Evolutionary conservation across 148 eudicot species (phyloP).

Genomic region (Chenopodium album): DNA sequence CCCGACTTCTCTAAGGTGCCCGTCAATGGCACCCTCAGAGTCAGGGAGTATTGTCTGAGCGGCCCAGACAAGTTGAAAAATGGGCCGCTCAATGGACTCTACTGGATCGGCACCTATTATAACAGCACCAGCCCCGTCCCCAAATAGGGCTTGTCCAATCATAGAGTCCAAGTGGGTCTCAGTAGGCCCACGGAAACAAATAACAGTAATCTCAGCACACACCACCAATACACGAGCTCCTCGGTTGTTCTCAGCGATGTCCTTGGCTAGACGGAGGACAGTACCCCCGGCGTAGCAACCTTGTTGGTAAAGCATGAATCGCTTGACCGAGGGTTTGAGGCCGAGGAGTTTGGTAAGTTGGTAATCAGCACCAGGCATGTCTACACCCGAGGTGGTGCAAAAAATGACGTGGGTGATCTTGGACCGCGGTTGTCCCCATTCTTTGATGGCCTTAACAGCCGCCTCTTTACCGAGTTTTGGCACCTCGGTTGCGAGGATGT

Average conservation of each 20-base stretch:
- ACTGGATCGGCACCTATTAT: slow-evolving; percentile 3
- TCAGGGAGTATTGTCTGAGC: not conserved
- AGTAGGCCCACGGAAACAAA: slow-evolving; percentile 9
- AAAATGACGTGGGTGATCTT: slow-evolving; percentile 10
- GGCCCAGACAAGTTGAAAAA: slow-evolving; percentile 6
- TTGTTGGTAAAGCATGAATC: slow-evolving; percentile 9
- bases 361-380: slow-evolving; percentile 15
- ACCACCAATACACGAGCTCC: slow-evolving; percentile 6
- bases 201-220: not conserved
- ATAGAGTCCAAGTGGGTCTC: slow-evolving; percentile 4
- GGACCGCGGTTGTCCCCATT: slow-evolving; percentile 7
- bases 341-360: slow-evolving; percentile 10
- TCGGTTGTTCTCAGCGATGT: slow-evolving; percentile 5
- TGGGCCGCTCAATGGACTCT: slow-evolving; percentile 10
- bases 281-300: slow-evolving; percentile 10
- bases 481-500: slow-evolving; percentile 7
- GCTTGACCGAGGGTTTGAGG: not conserved
- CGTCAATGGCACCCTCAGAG: slow-evolving; percentile 1
- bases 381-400: slow-evolving; percentile 11
- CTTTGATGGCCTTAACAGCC: slow-evolving; percentile 13
- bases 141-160: slow-evolving; percentile 3
- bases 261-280: slow-evolving; percentile 5
- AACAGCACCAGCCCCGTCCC: slow-evolving; percentile 2
- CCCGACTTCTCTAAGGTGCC: slow-evolving; percentile 4
- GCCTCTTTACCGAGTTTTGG: slow-evolving; percentile 13